Evolutionary conservation across 257 asterid genomes (phyloP), one percentile per base, ranked within the genome.

Genomic region (Vinca minor): DNA sequence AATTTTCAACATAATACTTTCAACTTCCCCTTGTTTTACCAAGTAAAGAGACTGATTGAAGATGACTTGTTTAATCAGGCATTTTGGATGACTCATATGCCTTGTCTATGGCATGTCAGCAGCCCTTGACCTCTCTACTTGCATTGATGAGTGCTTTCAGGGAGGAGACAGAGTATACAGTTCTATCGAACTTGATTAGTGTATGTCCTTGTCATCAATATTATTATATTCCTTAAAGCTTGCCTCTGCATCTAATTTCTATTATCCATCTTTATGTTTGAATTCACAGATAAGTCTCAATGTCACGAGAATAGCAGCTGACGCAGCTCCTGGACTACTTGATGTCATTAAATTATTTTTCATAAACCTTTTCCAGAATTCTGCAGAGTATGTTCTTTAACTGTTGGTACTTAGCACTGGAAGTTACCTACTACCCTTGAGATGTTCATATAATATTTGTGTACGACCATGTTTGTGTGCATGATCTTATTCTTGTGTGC

Each of bases 31-130:
- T 56, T 65, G 23, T 55, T 68, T 29, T 11, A n/a, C 15, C 13
- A 35, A 34, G 38, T 7, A 60, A 36, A 36, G 6, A 28, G 41
- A 46, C 53, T 75, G 56, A 73, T 18, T 46, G 65, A 28, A 46
- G 47, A 48, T 59, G 53, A 59, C 49, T 84, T 71, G 63, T 68
- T 70, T 72, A 77, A 67, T 71, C 90, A 91, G 98, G 98, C 74
- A 83, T 88, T 73, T 72, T 86, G 87, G 98, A 88, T 10, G 96
- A 91, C 72, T 86, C 87, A 45, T 86, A 68, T 67, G 89, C 96
- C 25, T 76, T 91, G 79, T 86, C 94, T 32, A 78, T 82, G 87
- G 94, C 94, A 70, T 83, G 98, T 71, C 90, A 86, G 69, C 90
- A 83, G 74, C 73, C 96, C 60, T 62, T 84, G 78, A 71, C 86